Conservation (phyloP, 2,329 filamentous ascomycete genomes). For the Diplocarpon mali region DNA sequence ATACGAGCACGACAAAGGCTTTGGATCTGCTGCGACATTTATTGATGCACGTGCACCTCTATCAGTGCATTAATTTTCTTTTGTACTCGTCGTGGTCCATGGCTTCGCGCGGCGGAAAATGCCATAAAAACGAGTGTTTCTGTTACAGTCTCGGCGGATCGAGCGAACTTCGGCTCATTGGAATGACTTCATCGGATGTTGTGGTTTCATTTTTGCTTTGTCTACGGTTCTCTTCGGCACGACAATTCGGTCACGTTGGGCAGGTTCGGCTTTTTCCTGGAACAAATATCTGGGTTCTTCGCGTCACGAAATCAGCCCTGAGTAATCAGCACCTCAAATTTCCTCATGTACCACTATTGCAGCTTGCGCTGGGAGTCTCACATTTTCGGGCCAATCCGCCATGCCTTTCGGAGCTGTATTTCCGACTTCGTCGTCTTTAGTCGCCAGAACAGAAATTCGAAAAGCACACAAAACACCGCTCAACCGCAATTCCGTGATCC, state of each 20-base stretch:
- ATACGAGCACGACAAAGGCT: constrained; percentile 25
- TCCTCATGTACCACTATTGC: constrained; percentile 29
- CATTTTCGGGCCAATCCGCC: constrained; percentile 22
- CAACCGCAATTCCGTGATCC: constrained; percentile 23
- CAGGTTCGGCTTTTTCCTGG: constrained; percentile 25
- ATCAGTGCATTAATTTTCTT: constrained; percentile 24
- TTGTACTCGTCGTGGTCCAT: constrained; percentile 27
- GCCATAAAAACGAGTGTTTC: constrained; percentile 23
- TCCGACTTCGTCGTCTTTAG: constrained; percentile 27
- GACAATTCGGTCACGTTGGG: constrained; percentile 26
- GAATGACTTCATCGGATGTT: constrained; percentile 23
- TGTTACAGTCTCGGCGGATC: constrained; percentile 23
- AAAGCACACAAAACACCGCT: constrained; percentile 21
- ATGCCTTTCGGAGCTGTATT: constrained; percentile 20
- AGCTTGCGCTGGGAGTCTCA: constrained; percentile 25
- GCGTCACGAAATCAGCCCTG: constrained; percentile 22
- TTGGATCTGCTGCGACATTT: constrained; percentile 28
- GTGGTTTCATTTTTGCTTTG: constrained; percentile 27
- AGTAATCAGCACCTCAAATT: constrained; percentile 26
- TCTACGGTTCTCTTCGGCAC: constrained; percentile 24
- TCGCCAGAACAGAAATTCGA: constrained; percentile 27
- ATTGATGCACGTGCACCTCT: constrained; percentile 28
- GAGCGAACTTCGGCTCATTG: constrained; percentile 22
- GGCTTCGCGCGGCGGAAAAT: constrained; percentile 27
- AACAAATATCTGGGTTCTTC: constrained; percentile 25